Percentiles rank a stretch among this genome's conserved stretches.
phyloP scores from a whole-genome alignment of 2,329 filamentous ascomycete genomes.

The Ceratocystis cacaofunesta region DNA sequence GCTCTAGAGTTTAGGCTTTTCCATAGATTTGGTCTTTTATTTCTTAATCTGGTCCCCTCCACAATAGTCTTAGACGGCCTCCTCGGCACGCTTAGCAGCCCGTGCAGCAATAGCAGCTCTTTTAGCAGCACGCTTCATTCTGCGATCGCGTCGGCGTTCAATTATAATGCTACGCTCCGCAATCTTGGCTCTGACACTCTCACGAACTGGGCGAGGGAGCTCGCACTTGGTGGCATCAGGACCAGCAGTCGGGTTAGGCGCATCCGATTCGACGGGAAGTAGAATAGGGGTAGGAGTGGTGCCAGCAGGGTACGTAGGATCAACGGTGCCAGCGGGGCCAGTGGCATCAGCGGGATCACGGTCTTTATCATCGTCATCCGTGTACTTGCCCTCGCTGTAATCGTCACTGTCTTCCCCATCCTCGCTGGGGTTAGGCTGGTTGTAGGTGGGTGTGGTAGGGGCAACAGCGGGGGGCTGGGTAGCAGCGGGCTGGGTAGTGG shows the following conservation, averaged over 20 bases:
- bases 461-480: background rate
- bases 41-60: background rate
- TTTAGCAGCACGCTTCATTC: conserved; percentile 5
- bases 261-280: background rate
- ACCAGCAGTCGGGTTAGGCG: conserved; percentile 2
- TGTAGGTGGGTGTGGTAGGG: background rate
- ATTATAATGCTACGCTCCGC: background rate
- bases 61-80: background rate
- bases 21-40: background rate
- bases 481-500: background rate
- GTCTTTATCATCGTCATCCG: background rate
- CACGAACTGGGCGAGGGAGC: background rate
- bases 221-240: conserved; percentile 2
- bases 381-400: background rate
- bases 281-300: conserved; percentile 9
- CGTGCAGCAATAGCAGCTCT: conserved; percentile 8
- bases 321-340: background rate
- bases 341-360: background rate
- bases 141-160: conserved; percentile 5
- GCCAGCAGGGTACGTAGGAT: conserved; percentile 2
- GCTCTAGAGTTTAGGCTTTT: background rate
- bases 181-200: background rate
- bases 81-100: conserved; percentile 5
- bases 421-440: background rate
- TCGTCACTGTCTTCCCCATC: background rate